Base-by-base conservation (phyloP, 768 basidiomycete species). In the Rhodosporidiobolus sp. region DNA sequence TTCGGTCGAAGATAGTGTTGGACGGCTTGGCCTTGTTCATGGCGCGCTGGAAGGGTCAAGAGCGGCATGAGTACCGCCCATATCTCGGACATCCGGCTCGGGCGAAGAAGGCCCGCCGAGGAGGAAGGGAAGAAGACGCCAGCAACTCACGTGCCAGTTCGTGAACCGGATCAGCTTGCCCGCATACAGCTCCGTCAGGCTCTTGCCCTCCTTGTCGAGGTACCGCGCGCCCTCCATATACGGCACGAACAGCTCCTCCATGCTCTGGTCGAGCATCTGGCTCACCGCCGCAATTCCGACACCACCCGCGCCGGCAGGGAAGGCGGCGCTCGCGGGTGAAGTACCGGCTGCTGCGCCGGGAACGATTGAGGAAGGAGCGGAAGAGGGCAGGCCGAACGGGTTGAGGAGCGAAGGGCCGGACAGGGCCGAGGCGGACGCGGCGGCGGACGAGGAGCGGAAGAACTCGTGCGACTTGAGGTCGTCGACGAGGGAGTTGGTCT, bases 191-290 rank as follows among this genome's bases (percentile, higher is more conserved):
- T 89, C 87, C 1, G 87, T 87, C 57, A 98, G 79, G 78, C 88
- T 92, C 79, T 88, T 90, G 73, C 87, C 90, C 83, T 99, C 96
- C 53, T 88, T 87, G 78, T 98, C 96, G 7, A 98, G 85, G 79
- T 97, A 98, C 67, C 93, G 84, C 69, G 88, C 88, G 6, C 91
- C 93, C 81, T 99, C 95, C 2, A 89, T 90, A 78, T 94, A 97
- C 6, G 92, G 91, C 30, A 94, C 87, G 74, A 98, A 98, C 28
- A 98, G 86, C 79, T 98, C 96, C 73, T 97, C 96, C 87, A 96
- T 89, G 14, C 93, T 91, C 14, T 87, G 88, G 80, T 98, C 96
- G n/a, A 99, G 85, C 91, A 97, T 75, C 50, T 68, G 60, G 20
- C 59, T 63, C 1, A 75, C 74, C 16, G 70, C 70, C 16, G 77